Conservation (phyloP, 768 basidiomycete species). For the Pulveroboletus ravenelii region DNA sequence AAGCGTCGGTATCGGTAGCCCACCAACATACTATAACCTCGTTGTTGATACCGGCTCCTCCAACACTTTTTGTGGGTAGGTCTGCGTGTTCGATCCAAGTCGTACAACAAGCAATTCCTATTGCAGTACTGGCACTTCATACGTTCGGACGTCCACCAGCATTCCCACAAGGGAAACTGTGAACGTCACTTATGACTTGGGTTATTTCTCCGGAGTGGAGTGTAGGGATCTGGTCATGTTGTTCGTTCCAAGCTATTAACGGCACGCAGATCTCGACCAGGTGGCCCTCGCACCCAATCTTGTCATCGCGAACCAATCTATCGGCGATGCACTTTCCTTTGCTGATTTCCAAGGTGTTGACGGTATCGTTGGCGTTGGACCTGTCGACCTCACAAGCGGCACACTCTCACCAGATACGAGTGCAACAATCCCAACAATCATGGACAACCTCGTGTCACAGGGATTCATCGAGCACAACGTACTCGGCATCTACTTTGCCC, state of each 20-base stretch:
- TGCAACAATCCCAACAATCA: conserved; percentile 21
- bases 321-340: no score
- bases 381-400: conserved; percentile 16
- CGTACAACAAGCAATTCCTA: no score
- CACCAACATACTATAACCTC: conserved; percentile 26
- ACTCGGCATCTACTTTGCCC: conserved; percentile 23
- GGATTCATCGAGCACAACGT: conserved; percentile 13
- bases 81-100: neutral
- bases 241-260: no score
- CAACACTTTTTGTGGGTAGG: conserved; percentile 27
- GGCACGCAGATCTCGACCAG: no score
- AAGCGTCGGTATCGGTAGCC: conserved; percentile 24
- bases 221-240: conserved; percentile 13
- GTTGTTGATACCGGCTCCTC: conserved; percentile 32
- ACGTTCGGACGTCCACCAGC: conserved; percentile 21
- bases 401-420: neutral
- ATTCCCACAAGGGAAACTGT: conserved; percentile 21
- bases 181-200: conserved; percentile 6
- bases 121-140: conserved; percentile 19
- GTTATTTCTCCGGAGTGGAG: conserved; percentile 31
- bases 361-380: conserved; percentile 29
- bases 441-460: conserved; percentile 23
- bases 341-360: no score
- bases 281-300: no score
- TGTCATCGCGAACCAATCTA: no score